Base-by-base conservation (phyloP, 371 early-diverging fungal genomes). In the Mucor racemosus region DNA sequence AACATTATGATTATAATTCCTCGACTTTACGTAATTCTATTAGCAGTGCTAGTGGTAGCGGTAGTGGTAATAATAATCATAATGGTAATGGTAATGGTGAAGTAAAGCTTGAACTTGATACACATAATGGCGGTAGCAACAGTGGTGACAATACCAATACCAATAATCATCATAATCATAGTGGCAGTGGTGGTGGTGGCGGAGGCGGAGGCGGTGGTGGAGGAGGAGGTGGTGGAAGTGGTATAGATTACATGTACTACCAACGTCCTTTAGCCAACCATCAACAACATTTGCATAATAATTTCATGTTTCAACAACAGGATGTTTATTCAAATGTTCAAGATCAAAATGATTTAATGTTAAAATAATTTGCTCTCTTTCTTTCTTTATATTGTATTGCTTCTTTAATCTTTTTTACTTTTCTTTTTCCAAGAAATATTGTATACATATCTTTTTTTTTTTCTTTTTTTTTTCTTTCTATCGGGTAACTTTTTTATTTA, bases 1-100 rank as follows among this genome's bases (percentile, higher is more conserved):
- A 50, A 15, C 44, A 44, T n/a, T 60, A 60, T 44, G 60, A 60
- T n/a, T 60, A 60, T 35, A 19, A 19, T 36, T 36, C 21, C 11
- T 62, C 62, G 0, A 39, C 17, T 15, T 38, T 62, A 15, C 62
- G 62, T 38, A 62, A 62, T 26, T 62, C 62, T 1, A 62, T 62
- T 39, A 53, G 50, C 15, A 53, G 53, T 17, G 33, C 31, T 33
- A 15, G 15, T 17, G 19, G 19, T 50, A 19, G 26, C 19, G 11
- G 11, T 34, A 54, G 11, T 15, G 33, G 34, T 6, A 34, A 31
- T 54, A 34, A 33, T 14, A 10, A 34, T 21, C 48, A 48, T 55
- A 10, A 34, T 33, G 34, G 55, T 13, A 34, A 26, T 26, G 26
- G 55, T 6, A 31, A 34, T 34, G 48, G 7, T 17, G 38, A 36